Conservation (phyloP, 2,329 filamentous ascomycete species). For the Trichoderma brevicompactum region DNA sequence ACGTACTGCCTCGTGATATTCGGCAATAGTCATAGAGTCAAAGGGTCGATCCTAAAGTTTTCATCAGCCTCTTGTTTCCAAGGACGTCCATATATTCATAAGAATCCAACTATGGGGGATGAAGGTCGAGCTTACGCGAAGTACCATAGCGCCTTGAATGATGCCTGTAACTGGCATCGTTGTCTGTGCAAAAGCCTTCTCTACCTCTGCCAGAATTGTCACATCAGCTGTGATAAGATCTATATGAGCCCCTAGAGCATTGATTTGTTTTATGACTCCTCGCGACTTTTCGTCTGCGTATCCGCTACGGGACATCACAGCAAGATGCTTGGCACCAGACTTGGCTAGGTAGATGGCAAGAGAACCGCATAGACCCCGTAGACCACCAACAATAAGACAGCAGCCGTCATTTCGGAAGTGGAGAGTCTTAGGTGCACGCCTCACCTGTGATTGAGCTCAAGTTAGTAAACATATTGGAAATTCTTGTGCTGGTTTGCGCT, state of each 20-base stretch:
- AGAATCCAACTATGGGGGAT: neutral
- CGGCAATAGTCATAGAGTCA: conserved; percentile 29
- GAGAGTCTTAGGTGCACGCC: neutral
- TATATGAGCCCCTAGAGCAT: neutral
- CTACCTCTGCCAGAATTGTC: conserved; percentile 28
- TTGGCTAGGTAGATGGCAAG: conserved; percentile 41
- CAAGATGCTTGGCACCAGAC: conserved; percentile 41
- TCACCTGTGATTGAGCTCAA: no score
- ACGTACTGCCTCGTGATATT: conserved; percentile 34
- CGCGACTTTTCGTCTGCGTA: conserved; percentile 37
- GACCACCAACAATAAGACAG: conserved; percentile 47
- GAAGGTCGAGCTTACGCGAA: conserved; percentile 29
- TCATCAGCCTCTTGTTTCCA: neutral
- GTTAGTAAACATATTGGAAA: neutral
- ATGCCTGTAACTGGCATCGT: conserved; percentile 37
- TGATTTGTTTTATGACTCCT: neutral
- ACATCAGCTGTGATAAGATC: conserved; percentile 33
- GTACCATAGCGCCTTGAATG: conserved; percentile 43
- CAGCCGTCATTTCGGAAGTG: conserved; percentile 26
- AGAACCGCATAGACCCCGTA: conserved; percentile 43
- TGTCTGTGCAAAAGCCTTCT: conserved; percentile 28
- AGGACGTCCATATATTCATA: no score
- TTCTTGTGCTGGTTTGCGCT: neutral
- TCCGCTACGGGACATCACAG: conserved; percentile 39
- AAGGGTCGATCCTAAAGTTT: conserved; percentile 29